Conservation (phyloP, 2,329 filamentous ascomycete genomes). For the Apiospora saccharicola region DNA sequence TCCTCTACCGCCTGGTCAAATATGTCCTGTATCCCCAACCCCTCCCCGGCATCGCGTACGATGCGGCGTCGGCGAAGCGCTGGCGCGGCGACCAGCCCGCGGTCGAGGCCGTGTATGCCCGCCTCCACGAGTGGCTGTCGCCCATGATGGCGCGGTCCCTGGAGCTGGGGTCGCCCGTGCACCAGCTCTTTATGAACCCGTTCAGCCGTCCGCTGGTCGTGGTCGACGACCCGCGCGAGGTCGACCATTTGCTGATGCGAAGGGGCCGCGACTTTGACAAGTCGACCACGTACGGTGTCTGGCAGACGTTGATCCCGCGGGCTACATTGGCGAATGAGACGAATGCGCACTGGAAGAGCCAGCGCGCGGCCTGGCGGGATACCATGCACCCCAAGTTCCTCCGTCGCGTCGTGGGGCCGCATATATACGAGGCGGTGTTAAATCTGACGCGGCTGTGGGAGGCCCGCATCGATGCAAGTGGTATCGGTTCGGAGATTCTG, state of each 20-base stretch:
- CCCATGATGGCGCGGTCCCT: not conserved
- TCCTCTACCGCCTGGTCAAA: not conserved
- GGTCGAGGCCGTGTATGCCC: not conserved
- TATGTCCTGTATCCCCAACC: not conserved
- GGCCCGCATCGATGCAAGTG: not conserved
- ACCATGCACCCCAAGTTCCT: constrained; percentile 34
- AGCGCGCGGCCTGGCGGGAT: constrained; percentile 31
- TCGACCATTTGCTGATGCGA: constrained; percentile 34
- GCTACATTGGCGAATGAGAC: constrained; percentile 28
- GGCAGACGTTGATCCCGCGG: constrained; percentile 36
- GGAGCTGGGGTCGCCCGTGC: constrained; percentile 27
- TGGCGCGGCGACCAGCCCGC: not conserved
- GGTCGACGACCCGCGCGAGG: constrained; percentile 33
- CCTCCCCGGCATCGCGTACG: not conserved
- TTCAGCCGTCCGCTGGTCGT: constrained; percentile 33
- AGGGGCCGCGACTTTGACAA: constrained; percentile 42
- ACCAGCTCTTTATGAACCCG: constrained; percentile 30
- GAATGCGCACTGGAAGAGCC: constrained; percentile 27
- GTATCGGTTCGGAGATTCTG: too few relatives aligned
- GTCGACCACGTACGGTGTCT: constrained; percentile 34
- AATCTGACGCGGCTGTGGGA: constrained; percentile 31
- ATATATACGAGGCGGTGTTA: constrained; percentile 28
- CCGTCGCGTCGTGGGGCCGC: constrained; percentile 25
- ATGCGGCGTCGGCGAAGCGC: not conserved
- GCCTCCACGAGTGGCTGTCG: not conserved